Evolutionary conservation across 2,329 filamentous ascomycete genomes (phyloP).

Genomic region (Domatiomyces catenatus): DNA sequence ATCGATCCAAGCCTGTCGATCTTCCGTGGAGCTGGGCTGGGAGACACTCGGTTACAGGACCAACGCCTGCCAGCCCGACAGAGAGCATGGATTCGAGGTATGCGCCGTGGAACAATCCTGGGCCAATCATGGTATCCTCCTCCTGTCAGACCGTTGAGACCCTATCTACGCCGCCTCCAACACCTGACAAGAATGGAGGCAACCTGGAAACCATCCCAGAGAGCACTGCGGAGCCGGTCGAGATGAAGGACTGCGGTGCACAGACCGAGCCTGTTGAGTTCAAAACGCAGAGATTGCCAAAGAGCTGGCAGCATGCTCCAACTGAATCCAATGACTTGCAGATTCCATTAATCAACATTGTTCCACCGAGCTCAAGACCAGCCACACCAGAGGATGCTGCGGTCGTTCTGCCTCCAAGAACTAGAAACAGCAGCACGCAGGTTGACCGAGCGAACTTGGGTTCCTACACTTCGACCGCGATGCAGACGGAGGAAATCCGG

Average conservation of each 20-base stretch:
- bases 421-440: conserved; percentile 71
- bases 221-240: conserved; percentile 8
- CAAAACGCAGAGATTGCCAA: conserved; percentile 1
- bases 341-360: conserved; percentile 79
- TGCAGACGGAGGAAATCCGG: conserved; percentile 85
- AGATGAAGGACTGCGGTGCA: conserved; percentile 12
- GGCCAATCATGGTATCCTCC: conserved; percentile 26
- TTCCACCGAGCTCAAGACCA: conserved; percentile 75
- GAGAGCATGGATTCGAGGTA: conserved; percentile 7
- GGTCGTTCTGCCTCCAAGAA: conserved; percentile 61
- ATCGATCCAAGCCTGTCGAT: background rate
- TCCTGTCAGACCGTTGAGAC: conserved; percentile 29
- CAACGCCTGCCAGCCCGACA: conserved; percentile 8
- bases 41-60: conserved; percentile 1
- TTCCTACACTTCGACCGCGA: conserved; percentile 39
- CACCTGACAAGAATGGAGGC: conserved; percentile 18
- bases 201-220: conserved; percentile 13
- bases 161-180: conserved; percentile 23
- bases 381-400: conserved; percentile 51
- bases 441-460: conserved; percentile 41
- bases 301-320: conserved; percentile 10
- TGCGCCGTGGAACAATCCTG: conserved; percentile 11
- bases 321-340: conserved; percentile 25
- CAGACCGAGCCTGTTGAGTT: conserved; percentile 13
- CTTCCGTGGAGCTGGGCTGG: conserved; percentile 1